Evolutionary conservation across 768 basidiomycete genomes (phyloP).

Genomic region (Termitomyces sp.): DNA sequence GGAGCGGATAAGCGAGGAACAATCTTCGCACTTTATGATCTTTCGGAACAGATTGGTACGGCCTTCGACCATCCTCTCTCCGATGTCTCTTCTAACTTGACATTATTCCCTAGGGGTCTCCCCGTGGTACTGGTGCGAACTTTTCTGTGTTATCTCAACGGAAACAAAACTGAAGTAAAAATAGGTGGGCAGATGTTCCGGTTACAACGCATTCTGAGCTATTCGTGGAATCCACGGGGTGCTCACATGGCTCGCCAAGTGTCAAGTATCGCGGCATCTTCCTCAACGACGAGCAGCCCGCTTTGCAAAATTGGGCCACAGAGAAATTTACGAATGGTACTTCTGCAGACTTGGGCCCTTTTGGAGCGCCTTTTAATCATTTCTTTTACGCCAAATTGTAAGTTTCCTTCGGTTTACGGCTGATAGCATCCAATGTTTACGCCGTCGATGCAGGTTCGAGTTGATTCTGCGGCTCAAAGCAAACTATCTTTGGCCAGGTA

Average conservation of each 20-base stretch:
- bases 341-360: conserved; percentile 29
- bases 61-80: not conserved
- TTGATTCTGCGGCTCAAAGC: conserved; percentile 61
- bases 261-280: conserved; percentile 71
- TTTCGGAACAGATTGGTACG: conserved; percentile 62
- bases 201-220: conserved; percentile 44
- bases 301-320: conserved; percentile 63
- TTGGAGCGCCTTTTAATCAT: conserved; percentile 56
- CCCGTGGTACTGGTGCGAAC: conserved; percentile 59
- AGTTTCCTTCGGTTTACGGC: conserved; percentile 11
- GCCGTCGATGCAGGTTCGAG: conserved; percentile 42
- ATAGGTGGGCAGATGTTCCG: conserved; percentile 74
- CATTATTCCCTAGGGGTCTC: conserved; percentile 41
- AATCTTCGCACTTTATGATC: conserved; percentile 61
- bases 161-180: not conserved
- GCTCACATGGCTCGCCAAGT: conserved; percentile 57
- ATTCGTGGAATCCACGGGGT: conserved; percentile 37
- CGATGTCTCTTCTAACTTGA: not conserved
- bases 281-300: conserved; percentile 74
- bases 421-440: not conserved
- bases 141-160: conserved; percentile 4
- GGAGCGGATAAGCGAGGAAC: conserved; percentile 67
- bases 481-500: conserved; percentile 70
- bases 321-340: conserved; percentile 65
- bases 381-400: conserved; percentile 53